Evolutionary conservation across 1,284 basidiomycete species (phyloP).

Genomic region (Inonotus obliquus): DNA sequence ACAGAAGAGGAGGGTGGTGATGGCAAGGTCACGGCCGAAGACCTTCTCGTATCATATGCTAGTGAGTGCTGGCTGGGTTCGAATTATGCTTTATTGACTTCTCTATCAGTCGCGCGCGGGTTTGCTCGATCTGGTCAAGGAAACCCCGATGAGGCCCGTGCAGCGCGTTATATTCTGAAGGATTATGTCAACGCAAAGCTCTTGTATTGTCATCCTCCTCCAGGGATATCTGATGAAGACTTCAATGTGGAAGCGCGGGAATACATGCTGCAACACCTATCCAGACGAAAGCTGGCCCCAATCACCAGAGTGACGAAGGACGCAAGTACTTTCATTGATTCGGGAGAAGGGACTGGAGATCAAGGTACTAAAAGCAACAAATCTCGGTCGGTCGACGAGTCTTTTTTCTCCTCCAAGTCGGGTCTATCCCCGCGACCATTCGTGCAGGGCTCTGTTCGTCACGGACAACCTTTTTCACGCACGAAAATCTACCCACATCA

Average conservation of each 20-base stretch:
- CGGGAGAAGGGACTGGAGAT: conserved; percentile 23
- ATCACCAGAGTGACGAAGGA: conserved; percentile 77
- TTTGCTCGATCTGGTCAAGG: conserved; percentile 93
- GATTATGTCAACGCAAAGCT: conserved; percentile 97
- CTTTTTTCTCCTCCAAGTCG: conserved; percentile 71
- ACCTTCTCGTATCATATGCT: conserved; percentile 86
- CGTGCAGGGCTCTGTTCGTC: conserved; percentile 54
- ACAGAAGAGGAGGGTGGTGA: conserved; percentile 83
- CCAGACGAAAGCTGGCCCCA: conserved; percentile 81
- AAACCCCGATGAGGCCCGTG: conserved; percentile 94
- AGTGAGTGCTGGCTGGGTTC: conserved; percentile 50
- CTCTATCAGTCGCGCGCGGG: conserved; percentile 77
- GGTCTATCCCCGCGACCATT: conserved; percentile 56
- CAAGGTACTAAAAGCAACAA: conserved; percentile 39
- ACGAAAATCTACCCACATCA: conserved; percentile 75
- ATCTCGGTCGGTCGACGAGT: conserved; percentile 70
- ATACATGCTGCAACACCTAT: conserved; percentile 52
- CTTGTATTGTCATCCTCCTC: conserved; percentile 87
- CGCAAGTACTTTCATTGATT: conserved; percentile 72
- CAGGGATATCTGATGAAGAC: conserved; percentile 56
- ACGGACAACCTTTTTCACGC: conserved; percentile 61
- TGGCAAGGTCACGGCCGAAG: conserved; percentile 74
- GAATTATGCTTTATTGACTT: not conserved
- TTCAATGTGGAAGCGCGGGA: conserved; percentile 80
- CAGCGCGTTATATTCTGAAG: conserved; percentile 91